A percentile compares a stretch with the other conserved stretches of the same genome.
Evolutionary conservation across 139 green algal species (phyloP).

Genomic region (Tetraselmis chui): DNA sequence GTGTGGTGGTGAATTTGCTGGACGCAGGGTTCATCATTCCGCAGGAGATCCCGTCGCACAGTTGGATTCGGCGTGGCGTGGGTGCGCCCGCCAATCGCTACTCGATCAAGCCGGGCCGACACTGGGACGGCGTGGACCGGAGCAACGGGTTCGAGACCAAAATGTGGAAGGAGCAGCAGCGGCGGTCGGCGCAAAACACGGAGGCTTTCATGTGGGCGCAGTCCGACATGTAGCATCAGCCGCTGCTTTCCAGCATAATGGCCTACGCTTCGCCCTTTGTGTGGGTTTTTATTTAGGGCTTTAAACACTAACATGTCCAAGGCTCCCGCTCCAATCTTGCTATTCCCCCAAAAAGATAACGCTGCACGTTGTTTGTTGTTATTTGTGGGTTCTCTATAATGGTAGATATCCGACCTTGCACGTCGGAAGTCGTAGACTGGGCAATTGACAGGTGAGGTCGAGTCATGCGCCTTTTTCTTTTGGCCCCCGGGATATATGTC

Average conservation of each 20-base stretch:
- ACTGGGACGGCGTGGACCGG: constrained; percentile 96
- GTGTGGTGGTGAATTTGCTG: constrained; percentile 4
- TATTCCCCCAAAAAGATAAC: too few species aligned
- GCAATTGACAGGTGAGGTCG: too few species aligned
- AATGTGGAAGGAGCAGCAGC: constrained; percentile 60
- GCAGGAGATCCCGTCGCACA: constrained; percentile 85
- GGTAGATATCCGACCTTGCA: too few species aligned
- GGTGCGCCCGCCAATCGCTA: constrained; percentile 79
- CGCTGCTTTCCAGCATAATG: neutral
- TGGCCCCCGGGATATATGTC: too few species aligned
- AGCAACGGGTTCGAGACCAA: constrained; percentile 87
- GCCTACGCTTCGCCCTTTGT: too few species aligned
- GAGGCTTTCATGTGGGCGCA: constrained; percentile 59
- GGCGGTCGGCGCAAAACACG: constrained; percentile 30
- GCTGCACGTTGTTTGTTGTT: too few species aligned
- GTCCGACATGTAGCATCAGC: constrained; percentile 56
- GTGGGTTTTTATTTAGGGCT: too few species aligned
- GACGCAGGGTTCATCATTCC: constrained; percentile 78
- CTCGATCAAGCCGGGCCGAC: constrained; percentile 81
- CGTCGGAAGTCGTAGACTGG: too few species aligned
- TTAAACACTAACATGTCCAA: too few species aligned
- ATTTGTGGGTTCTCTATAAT: too few species aligned
- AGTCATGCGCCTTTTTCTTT: too few species aligned
- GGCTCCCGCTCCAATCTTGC: too few species aligned
- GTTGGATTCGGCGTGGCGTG: constrained; percentile 80